Conservation (phyloP, 2,329 filamentous ascomycete genomes). For the Trichoderma atrobrunneum region DNA sequence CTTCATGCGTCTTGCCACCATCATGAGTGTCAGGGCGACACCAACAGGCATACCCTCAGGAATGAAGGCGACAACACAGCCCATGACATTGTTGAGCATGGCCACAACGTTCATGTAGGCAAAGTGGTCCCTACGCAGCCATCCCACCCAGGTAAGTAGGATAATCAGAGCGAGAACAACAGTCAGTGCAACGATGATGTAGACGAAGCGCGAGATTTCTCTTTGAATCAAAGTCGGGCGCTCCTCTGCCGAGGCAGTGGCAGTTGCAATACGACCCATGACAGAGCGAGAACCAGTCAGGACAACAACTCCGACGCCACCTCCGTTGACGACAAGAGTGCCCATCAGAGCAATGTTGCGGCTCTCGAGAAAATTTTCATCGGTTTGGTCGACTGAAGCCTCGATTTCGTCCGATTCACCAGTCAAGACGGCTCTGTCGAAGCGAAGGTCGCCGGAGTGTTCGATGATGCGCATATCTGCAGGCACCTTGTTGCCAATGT, state of each 20-base stretch:
- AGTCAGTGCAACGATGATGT: constrained; percentile 41
- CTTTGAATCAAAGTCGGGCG: constrained; percentile 39
- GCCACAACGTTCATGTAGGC: constrained; percentile 41
- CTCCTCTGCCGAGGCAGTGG: constrained; percentile 37
- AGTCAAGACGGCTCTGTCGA: constrained; percentile 42
- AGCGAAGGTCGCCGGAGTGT: constrained; percentile 42
- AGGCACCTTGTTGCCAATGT: constrained; percentile 48
- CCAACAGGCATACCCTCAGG: constrained; percentile 41
- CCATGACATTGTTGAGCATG: constrained; percentile 47
- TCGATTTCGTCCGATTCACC: constrained; percentile 43
- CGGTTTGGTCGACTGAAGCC: constrained; percentile 39
- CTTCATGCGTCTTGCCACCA: constrained; percentile 44
- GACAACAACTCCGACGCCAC: constrained; percentile 39
- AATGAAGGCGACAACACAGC: constrained; percentile 41
- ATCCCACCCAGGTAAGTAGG: constrained; percentile 44
- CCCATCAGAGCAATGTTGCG: constrained; percentile 45
- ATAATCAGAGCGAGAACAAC: constrained; percentile 40
- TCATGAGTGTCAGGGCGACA: constrained; percentile 41
- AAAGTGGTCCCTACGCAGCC: constrained; percentile 38
- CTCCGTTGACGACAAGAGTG: constrained; percentile 42
- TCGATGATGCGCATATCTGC: constrained; percentile 45
- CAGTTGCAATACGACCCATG: constrained; percentile 42
- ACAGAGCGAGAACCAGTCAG: constrained; percentile 40
- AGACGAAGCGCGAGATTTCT: constrained; percentile 45
- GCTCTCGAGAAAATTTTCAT: constrained; percentile 42